Base-by-base conservation (phyloP, 305 asterid genomes). In the Solanum hybrid region DNA sequence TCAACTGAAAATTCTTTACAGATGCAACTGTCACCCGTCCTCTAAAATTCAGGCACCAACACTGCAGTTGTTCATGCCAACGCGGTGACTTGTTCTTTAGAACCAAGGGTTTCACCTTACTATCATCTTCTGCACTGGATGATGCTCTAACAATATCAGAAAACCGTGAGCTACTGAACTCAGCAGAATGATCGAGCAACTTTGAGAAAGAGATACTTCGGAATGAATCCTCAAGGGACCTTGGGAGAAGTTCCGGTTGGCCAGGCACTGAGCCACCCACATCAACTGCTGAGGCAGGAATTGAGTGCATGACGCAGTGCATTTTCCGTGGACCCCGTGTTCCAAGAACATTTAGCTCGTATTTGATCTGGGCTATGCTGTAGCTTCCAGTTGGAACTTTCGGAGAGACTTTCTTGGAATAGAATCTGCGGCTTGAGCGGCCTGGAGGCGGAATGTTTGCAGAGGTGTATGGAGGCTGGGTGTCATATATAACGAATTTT, bases 11-110 rank as follows among this genome's bases (percentile, higher is more conserved):
- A 24, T 97, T 97, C 93, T 96, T 97, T 12, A 97, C 99, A 31
- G 98, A 97, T 3, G 99, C 99, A 85, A 97, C 98, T 0, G 98
- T 96, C 27, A 97, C 99, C 64, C 98, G 92, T 12, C 99, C 99
- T 8, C 98, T 92, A 40, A 97, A 97, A 90, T 97, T 97, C 51
- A 97, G 92, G 90, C 98, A 96, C 99, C 99, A 97, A 86, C 99
- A 97, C 89, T 97, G 99, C 22, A 96, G 77, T 88, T 96, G 99
- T 78, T 97, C 99, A 24, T 97, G 98, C 99, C 99, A 97, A 22
- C 99, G 93, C 16, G 99, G 98, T 3, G 99, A 93, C 92, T 97
- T 97, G 97, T 97, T 96, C 94, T 95, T 97, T 72, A 97, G 94
- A 40, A 97, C 93, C 94, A 97, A 89, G 3, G 98, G 98, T 90